These are phyloP conservation scores for Beauveria sp. DNA, from an alignment of 2,329 filamentous ascomycete species.

Conservation along the genomic window DNA sequence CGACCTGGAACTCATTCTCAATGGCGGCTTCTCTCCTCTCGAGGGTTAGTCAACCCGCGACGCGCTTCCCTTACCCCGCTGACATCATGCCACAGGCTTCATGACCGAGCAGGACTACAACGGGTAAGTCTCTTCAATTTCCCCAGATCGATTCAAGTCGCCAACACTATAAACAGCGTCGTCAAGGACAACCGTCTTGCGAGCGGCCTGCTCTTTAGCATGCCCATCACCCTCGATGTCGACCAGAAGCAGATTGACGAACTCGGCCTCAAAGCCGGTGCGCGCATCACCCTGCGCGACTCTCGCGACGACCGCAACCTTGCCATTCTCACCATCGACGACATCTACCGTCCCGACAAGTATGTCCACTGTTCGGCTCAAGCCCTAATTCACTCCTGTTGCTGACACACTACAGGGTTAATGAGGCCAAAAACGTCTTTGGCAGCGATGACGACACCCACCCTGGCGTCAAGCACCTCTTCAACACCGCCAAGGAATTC, in stretches of 20 bases:
- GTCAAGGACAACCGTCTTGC: conserved; percentile 81
- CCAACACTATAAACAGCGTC: conserved; percentile 52
- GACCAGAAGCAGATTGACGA: conserved; percentile 66
- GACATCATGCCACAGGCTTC: conserved; percentile 57
- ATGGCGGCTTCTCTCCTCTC: conserved; percentile 93
- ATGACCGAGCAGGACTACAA: conserved; percentile 97
- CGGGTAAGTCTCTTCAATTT: conserved; percentile 48
- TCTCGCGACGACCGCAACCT: conserved; percentile 94
- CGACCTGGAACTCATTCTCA: conserved; percentile 94
- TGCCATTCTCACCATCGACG: conserved; percentile 90
- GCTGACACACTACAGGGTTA: conserved; percentile 46
- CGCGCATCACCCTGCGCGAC: conserved; percentile 82
- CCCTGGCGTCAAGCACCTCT: conserved; percentile 86
- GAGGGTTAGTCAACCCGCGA: conserved; percentile 59
- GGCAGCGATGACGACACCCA: conserved; percentile 84
- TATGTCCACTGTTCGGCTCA: conserved; percentile 34
- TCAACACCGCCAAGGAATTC: conserved; percentile 71
- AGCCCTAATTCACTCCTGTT: background rate
- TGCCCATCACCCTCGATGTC: conserved; percentile 92
- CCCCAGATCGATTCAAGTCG: background rate
- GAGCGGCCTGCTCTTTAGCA: conserved; percentile 86
- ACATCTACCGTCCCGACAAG: conserved; percentile 95
- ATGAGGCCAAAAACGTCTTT: conserved; percentile 91
- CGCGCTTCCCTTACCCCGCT: background rate
- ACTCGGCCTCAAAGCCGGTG: conserved; percentile 67